Percentiles rank a stretch among this genome's conserved stretches.
Conservation (phyloP, 2,329 filamentous ascomycete species). For the Tolypocladium sp. region DNA sequence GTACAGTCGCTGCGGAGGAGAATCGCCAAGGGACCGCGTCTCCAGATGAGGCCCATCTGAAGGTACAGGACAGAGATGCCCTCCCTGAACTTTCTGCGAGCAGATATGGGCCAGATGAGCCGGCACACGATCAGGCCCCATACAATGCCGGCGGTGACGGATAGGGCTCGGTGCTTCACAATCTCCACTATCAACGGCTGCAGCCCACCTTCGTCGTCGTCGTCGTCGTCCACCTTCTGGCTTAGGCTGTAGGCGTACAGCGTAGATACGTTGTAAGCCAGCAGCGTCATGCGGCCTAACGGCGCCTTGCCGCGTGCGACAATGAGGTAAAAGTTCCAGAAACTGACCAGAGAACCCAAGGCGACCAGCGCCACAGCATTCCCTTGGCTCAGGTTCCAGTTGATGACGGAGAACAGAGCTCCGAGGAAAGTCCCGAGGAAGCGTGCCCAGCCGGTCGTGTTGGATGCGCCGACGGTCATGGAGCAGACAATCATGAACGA, state of each 20-base stretch:
- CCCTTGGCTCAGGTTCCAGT: constrained; percentile 66
- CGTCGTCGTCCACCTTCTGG: constrained; percentile 62
- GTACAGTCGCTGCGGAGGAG: constrained; percentile 49
- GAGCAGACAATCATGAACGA: constrained; percentile 94
- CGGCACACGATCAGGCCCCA: constrained; percentile 85
- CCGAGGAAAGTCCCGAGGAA: constrained; percentile 77
- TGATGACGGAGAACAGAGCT: constrained; percentile 59
- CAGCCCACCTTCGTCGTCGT: constrained; percentile 72
- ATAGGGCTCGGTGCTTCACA: constrained; percentile 70
- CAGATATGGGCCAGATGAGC: constrained; percentile 81
- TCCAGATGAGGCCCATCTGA: constrained; percentile 89
- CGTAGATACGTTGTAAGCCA: constrained; percentile 87
- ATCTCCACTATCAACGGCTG: constrained; percentile 77
- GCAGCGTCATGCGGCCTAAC: constrained; percentile 79
- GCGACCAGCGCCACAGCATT: constrained; percentile 64
- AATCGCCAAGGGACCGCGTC: constrained; percentile 73
- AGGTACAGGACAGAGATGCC: constrained; percentile 78
- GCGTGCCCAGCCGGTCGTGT: constrained; percentile 76
- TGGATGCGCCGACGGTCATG: constrained; percentile 88
- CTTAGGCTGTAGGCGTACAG: constrained; percentile 83
- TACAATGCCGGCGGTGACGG: constrained; percentile 71
- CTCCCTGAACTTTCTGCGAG: constrained; percentile 73
- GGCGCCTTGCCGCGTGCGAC: constrained; percentile 70
- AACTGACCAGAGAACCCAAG: constrained; percentile 67
- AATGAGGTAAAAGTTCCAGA: constrained; percentile 79